Base-by-base conservation (phyloP, 2,329 filamentous ascomycete species). In the Fusarium liriodendri region DNA sequence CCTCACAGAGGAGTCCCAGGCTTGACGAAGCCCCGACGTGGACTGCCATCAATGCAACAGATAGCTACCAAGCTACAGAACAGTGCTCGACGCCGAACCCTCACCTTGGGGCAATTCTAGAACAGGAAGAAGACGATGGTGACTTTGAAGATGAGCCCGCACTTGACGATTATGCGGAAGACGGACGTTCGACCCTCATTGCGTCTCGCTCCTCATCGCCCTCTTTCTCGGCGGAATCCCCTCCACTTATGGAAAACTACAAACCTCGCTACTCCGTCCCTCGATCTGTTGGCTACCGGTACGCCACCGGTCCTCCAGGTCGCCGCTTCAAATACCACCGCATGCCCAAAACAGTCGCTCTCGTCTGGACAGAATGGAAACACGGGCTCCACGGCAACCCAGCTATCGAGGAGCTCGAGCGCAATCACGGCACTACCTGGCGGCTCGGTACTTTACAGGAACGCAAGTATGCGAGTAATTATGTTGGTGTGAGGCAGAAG, bases 401-500 rank as follows among this genome's bases (percentile, higher is more conserved):
- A 0, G 29, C 78, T 0, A 76, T 80, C 4, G 75, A 75, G 22
- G 33, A 38, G 5, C 74, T 80, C 0, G 78, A 80, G 40, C 27
- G 45, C 2, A 33, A 40, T 7, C 74, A 76, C 37, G 77, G 72
- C 5, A 78, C 76, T 0, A 55, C 59, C 0, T 80, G 79, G 79
- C 68, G 79, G 1, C 38, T 64, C 13, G 79, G 79, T 0, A 62
- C 45, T 0, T 14, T 71, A 1, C 65, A 64, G 16, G 76, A 78
- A 16, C 45, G 72, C 1, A 80, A 79, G 50, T 80, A 79, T 22
- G 76, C 67, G 8, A 77, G 77, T 7, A 80, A 80, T 5, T 80
- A 78, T 6, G 72, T 80, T 1, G 69, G 73, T 1, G 70, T 74
- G n/a, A 47, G 79, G 5, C 72, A 73, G 7, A 75, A 74, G 54